Base-by-base conservation (phyloP, 2,329 filamentous ascomycete species). In the Paecilomyces sp. region DNA sequence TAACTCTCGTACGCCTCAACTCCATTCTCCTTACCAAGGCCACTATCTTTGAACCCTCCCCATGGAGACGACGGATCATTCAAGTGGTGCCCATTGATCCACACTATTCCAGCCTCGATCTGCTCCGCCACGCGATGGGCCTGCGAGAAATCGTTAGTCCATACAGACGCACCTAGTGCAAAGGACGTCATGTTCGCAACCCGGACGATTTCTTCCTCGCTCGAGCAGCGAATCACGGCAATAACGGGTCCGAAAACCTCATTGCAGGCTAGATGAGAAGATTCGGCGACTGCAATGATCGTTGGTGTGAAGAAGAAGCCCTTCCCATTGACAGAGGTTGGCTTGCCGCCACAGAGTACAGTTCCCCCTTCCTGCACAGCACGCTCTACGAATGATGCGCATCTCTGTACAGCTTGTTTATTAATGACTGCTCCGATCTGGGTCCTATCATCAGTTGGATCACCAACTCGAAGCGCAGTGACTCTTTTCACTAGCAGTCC, bases 11-110 rank as follows among this genome's bases (percentile, higher is more conserved):
- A 87, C 0, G 85, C 84, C 66, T 88, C 88, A 0, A 86, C 65
- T 0, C 88, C 88, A 66, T 91, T 90, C 76, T 91, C 88, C 61
- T 87, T 90, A 1, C 88, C 88, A 0, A 90, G 81, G 1, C 88
- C 88, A 64, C 84, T 87, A 1, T 82, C 80, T 65, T 85, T 85
- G 31, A 83, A 77, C 1, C 87, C 85, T 28, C 88, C 88, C 87
- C 88, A 88, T 0, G 88, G 85, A 60, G 86, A 87, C 64, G 86
- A 86, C 0, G 88, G 87, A 64, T 90, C 88, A 65, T 90, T 90
- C 34, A 87, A 80, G 68, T 90, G 87, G 71, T 90, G 87, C 0
- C 75, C 79, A 62, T 79, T 82, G 15, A 75, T 71, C 76, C 68
- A 80, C 31, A 77, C 74, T 31, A 82, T 81, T 0, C 79, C 79